Evolutionary conservation across 768 basidiomycete species (phyloP), one percentile per base, ranked within the genome.

Genomic region (Tremella yokohamensis): DNA sequence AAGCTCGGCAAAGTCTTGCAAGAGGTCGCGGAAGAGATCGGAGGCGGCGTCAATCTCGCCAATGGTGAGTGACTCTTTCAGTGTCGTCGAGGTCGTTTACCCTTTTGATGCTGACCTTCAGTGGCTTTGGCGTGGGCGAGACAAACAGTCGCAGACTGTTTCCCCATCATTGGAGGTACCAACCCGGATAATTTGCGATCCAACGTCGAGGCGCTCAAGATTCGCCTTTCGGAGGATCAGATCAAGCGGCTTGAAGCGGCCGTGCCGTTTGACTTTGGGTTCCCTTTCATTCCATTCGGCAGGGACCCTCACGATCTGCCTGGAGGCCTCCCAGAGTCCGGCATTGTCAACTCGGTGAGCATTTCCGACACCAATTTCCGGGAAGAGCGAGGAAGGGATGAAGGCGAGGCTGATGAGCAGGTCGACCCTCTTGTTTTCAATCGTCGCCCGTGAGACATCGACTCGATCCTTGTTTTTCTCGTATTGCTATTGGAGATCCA

Each of bases 121-220:
- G 70, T 75, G 39, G 74, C 66, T 9, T n/a, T 75, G 38, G 74
- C 74, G 2, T 65, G 63, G 63, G 42, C 57, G 12, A 48, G 72
- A 39, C 68, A 69, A 49, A 70, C 45, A 39, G 49, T 56, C 13
- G 45, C 69, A 3, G 60, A 69, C 58, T 58, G 56, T 20, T 75
- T 62, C 60, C 74, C 74, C 2, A 72, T 74, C 49, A 52, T 72
- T 26, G 72, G 70, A 8, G 72, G 72, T 37, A 64, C 60, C 26
- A 65, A 53, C 19, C 55, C 72, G 47, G 68, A 70, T 19, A 58
- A 75, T 26, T 52, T 75, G 22, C 49, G 52, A 19, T 34, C 60
- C 29, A 40, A 58, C 42, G 22, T 22, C 16, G 24, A 63, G 61
- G 54, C 63, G 8, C 57, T 65, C 45, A 53, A 67, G 40, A 60